Conservation (phyloP, 2,329 filamentous ascomycete species). For the Keithomyces neogunnii region DNA sequence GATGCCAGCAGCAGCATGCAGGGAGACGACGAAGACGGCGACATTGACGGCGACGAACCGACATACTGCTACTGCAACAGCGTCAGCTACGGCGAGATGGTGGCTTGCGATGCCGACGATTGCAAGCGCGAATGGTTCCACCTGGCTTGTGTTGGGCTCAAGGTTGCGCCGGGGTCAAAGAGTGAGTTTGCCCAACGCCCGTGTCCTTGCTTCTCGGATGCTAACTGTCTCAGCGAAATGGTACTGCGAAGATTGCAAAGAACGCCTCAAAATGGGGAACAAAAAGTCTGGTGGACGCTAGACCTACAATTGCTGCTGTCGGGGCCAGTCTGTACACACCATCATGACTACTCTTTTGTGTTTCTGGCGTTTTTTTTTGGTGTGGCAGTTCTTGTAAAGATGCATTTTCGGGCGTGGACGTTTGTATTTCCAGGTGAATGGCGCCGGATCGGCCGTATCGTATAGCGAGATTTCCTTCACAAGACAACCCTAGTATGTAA, state of each 20-base stretch:
- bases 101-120: constrained; percentile 66
- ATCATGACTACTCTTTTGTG: background rate
- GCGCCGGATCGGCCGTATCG: too few relatives aligned
- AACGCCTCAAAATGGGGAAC: constrained; percentile 47
- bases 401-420: background rate
- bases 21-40: constrained; percentile 37
- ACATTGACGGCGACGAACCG: constrained; percentile 62
- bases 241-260: constrained; percentile 75
- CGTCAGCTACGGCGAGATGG: constrained; percentile 78
- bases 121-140: constrained; percentile 79
- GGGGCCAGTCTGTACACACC: background rate
- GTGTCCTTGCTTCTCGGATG: background rate
- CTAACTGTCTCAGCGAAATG: constrained; percentile 57
- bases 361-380: background rate
- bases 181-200: constrained; percentile 40
- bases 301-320: constrained; percentile 1
- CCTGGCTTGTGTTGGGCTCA: constrained; percentile 70
- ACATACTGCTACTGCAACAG: constrained; percentile 74
- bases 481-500: too few relatives aligned
- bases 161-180: constrained; percentile 68
- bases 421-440: too few relatives aligned
- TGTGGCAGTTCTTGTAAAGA: background rate
- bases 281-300: constrained; percentile 43
- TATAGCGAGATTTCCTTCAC: too few relatives aligned
- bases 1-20: constrained; percentile 34